Evolutionary conservation across 805 yeast species (phyloP).

Genomic region (Barnettozyma wickerhamii): DNA sequence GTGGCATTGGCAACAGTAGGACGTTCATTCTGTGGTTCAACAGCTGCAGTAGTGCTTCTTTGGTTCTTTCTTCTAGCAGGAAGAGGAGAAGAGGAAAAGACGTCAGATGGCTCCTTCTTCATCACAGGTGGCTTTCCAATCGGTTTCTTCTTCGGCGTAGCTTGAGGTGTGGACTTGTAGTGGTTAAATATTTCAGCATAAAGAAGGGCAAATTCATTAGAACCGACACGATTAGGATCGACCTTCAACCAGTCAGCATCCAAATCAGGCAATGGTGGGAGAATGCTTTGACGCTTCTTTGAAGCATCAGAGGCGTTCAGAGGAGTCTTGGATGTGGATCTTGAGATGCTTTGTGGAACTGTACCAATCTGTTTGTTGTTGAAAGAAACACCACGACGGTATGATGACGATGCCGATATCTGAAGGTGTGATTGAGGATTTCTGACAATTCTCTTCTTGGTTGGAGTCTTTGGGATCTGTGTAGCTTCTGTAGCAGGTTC

Average conservation of each 20-base stretch:
- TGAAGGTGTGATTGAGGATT: slow-evolving; percentile 24
- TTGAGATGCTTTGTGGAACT: slow-evolving; percentile 12
- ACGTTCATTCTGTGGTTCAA: not conserved
- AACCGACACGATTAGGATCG: slow-evolving; percentile 15
- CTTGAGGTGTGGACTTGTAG: slow-evolving; percentile 10
- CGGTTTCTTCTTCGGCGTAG: slow-evolving; percentile 11
- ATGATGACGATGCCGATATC: slow-evolving; percentile 28
- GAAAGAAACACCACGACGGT: slow-evolving; percentile 29
- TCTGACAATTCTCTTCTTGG: slow-evolving; percentile 22
- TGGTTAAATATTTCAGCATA: slow-evolving; percentile 28
- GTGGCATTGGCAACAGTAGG: too few species aligned
- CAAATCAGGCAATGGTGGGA: slow-evolving; percentile 27
- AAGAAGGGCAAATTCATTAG: slow-evolving; percentile 26
- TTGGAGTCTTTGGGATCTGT: slow-evolving; percentile 14
- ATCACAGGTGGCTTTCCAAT: slow-evolving; percentile 8
- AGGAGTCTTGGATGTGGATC: slow-evolving; percentile 24
- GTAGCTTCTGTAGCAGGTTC: slow-evolving; percentile 11
- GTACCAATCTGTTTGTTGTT: slow-evolving; percentile 19
- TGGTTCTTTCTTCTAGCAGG: slow-evolving; percentile 3
- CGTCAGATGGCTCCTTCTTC: not conserved
- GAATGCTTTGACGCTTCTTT: slow-evolving; percentile 24
- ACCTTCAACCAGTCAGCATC: slow-evolving; percentile 23
- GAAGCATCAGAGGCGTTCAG: slow-evolving; percentile 7
- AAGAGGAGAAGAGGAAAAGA: slow-evolving; percentile 5
- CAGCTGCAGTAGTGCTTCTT: not conserved